phyloP scores from a whole-genome alignment of 2,329 filamentous ascomycete species.

The Pestalotiopsis sp. region DNA sequence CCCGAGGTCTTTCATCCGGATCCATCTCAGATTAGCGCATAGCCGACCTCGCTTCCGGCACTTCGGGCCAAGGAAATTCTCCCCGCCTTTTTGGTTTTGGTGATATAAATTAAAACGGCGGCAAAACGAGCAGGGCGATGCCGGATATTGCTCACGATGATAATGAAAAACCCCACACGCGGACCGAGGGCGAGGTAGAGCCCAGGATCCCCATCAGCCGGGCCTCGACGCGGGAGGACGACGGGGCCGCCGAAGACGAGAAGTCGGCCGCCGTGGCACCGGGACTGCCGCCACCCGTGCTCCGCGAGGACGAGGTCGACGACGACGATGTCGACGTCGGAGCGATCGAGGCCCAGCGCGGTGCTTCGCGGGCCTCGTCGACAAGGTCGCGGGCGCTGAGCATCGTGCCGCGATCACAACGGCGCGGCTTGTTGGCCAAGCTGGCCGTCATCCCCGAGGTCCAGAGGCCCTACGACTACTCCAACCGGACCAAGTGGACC shows the following conservation, averaged over 20 bases:
- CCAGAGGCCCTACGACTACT: conserved; percentile 74
- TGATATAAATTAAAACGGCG: not conserved
- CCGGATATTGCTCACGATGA: not conserved
- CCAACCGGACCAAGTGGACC: conserved; percentile 77
- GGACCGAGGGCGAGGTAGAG: not conserved
- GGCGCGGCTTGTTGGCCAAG: conserved; percentile 50
- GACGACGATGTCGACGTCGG: not conserved
- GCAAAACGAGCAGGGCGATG: not conserved
- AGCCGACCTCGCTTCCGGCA: not conserved
- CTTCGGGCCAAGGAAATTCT: not conserved
- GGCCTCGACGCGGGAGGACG: not conserved
- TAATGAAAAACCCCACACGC: not conserved
- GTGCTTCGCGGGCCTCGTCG: conserved; percentile 12
- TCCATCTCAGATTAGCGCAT: not conserved
- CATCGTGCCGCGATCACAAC: conserved; percentile 13
- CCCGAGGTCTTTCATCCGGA: not conserved
- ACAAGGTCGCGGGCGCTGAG: conserved; percentile 13
- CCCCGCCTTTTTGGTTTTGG: not conserved
- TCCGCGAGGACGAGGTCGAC: not conserved
- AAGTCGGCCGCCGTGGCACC: conserved; percentile 7
- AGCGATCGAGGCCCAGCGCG: not conserved
- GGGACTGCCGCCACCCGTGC: not conserved
- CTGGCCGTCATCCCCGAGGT: conserved; percentile 79
- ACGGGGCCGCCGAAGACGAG: not conserved
- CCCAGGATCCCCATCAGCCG: not conserved